These are phyloP conservation scores for Bondarzewia mesenterica DNA, from an alignment of 1,284 basidiomycete species.

Conservation along the genomic window DNA sequence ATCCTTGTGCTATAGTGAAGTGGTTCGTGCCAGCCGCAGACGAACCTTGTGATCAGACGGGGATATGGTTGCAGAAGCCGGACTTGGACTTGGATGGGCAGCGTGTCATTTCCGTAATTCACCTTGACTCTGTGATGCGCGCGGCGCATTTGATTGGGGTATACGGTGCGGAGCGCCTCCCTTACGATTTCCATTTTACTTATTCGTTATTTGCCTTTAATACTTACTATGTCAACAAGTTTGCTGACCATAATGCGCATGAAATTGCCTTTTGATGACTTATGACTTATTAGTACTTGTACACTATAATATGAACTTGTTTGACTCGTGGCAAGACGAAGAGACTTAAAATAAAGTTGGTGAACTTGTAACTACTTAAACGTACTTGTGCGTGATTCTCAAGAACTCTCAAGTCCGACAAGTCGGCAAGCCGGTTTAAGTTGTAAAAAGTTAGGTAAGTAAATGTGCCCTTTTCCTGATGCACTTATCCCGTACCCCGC, in stretches of 20 bases:
- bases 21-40: background rate
- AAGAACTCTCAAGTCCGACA: too few species aligned
- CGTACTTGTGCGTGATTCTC: too few species aligned
- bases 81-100: background rate
- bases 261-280: too few species aligned
- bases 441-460: too few species aligned
- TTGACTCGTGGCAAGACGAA: too few species aligned
- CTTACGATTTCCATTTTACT: background rate
- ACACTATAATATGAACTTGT: too few species aligned
- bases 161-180: constrained; percentile 3
- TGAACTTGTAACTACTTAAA: too few species aligned
- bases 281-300: too few species aligned
- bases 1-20: background rate
- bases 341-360: too few species aligned
- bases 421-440: too few species aligned
- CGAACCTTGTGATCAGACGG: background rate
- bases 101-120: background rate
- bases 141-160: constrained; percentile 13
- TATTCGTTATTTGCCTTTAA: constrained; percentile 6
- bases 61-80: background rate
- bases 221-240: constrained; percentile 12
- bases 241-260: constrained; percentile 10
- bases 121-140: constrained; percentile 4
- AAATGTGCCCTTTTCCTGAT: too few species aligned
- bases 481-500: too few species aligned